phyloP scores from a whole-genome alignment of 768 basidiomycete genomes.

The Chalciporus piperatus region DNA sequence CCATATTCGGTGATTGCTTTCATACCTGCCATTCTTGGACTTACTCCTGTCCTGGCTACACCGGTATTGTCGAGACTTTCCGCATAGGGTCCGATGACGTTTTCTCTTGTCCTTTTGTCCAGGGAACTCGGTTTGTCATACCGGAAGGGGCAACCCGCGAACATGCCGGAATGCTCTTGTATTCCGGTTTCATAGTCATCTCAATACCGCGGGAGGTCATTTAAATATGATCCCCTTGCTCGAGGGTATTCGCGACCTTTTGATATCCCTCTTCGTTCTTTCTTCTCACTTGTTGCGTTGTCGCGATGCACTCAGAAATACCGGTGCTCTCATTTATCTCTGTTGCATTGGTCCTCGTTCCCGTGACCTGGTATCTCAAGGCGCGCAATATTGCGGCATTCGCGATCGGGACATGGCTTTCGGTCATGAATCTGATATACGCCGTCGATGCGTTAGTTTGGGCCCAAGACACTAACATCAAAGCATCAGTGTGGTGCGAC shows the following conservation, averaged over 20 bases:
- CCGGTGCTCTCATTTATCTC: constrained; percentile 45
- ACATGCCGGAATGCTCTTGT: constrained; percentile 15
- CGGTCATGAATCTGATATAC: constrained; percentile 45
- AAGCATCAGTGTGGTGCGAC: constrained; percentile 70
- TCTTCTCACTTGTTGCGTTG: constrained; percentile 6
- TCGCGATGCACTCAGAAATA: constrained; percentile 30
- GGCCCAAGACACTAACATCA: constrained; percentile 43
- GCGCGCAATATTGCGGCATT: constrained; percentile 45
- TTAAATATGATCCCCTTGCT: constrained; percentile 12
- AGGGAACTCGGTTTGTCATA: constrained; percentile 21
- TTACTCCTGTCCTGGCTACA: constrained; percentile 14
- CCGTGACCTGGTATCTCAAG: constrained; percentile 38
- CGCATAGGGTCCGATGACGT: constrained; percentile 6
- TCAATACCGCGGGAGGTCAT: neutral
- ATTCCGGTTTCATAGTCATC: neutral
- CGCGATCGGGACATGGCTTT: constrained; percentile 52
- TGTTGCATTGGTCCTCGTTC: constrained; percentile 39
- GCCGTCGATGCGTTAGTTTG: constrained; percentile 63
- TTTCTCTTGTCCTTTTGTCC: constrained; percentile 24
- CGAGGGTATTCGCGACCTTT: neutral
- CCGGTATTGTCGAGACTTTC: neutral
- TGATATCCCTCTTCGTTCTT: constrained; percentile 15
- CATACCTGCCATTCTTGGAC: constrained; percentile 21
- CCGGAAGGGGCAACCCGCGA: constrained; percentile 2
- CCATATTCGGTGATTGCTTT: constrained; percentile 31